Base-by-base conservation (phyloP, 768 basidiomycete genomes). In the Amanita exitialis region DNA sequence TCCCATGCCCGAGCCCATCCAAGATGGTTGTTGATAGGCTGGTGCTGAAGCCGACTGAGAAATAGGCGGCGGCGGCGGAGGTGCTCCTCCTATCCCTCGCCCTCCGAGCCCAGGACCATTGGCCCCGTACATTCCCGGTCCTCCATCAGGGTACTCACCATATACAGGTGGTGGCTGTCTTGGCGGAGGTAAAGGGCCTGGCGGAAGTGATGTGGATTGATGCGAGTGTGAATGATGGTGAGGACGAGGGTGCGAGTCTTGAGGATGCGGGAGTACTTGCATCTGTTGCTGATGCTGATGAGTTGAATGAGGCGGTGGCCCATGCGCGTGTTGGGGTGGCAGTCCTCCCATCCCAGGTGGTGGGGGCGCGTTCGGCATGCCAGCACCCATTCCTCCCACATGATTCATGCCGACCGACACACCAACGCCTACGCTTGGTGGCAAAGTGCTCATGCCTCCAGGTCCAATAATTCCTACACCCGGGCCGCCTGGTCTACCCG, bases 1-100 rank as follows among this genome's bases (percentile, higher is more conserved):
- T 6, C 69, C 70, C 55, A 64, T 61, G 13, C 65, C 64, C 39
- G 56, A 41, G 13, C 67, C 68, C 55, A 67, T 63, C 71, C 72
- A 69, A 20, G 60, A 56, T 30, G 66, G 34, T 10, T 44, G 50
- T 16, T 51, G 50, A n/a, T 51, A 35, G 4, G n/a, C 12, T 15
- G 42, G 21, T 6, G 49, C 27, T 20, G 50, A 51, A 12, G 47
- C 13, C 15, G 42, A 35, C 10, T 51, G 50, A 42, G 37, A 32
- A 10, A 49, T n/a, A 13, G 41, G 42, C 13, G 50, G 50, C 5
- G 49, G 49, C 4, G 41, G 48, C 12, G 37, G 42, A 8, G 49
- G 42, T 2, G 42, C 28, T 0, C 49, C 42, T 18, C 27, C 49
- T 30, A 51, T 44, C 4, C 30, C 38, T 37, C 50, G 42, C 4